These are phyloP conservation scores for Globisporangium cystogenes DNA, from an alignment of 352 stramenopile species.

Conservation along the genomic window DNA sequence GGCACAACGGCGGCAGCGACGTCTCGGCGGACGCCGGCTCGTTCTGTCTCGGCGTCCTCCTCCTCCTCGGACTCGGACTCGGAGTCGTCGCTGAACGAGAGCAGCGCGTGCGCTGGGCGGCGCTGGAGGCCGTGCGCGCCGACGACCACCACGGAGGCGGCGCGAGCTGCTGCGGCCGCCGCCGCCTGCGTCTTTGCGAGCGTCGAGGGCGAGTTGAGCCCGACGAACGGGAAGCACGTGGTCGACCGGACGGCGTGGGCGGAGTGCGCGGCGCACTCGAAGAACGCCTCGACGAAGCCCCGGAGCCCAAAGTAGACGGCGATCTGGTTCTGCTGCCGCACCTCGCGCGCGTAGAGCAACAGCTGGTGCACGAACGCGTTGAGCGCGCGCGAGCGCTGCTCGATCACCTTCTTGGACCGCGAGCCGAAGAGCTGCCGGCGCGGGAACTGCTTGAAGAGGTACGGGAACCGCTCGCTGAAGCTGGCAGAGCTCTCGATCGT, in stretches of 20 bases:
- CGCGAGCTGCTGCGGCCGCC: slow-evolving; percentile 7
- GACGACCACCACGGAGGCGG: slow-evolving; percentile 1
- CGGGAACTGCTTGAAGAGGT: slow-evolving; percentile 64
- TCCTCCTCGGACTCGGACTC: slow-evolving; percentile 1
- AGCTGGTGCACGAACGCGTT: slow-evolving; percentile 58
- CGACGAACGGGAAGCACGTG: slow-evolving; percentile 1
- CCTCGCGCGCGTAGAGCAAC: slow-evolving; percentile 43
- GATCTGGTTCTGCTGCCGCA: slow-evolving; percentile 55
- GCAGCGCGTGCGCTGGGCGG: not conserved
- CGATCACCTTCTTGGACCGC: slow-evolving; percentile 61
- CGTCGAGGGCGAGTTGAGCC: slow-evolving; percentile 7
- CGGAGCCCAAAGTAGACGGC: slow-evolving; percentile 71
- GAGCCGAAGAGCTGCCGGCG: slow-evolving; percentile 57
- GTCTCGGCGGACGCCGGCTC: not conserved
- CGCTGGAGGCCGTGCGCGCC: not conserved
- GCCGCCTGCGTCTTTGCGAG: slow-evolving; percentile 7
- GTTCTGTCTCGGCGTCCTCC: slow-evolving; percentile 5
- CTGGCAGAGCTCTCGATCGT: slow-evolving; percentile 14
- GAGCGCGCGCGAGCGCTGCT: slow-evolving; percentile 51
- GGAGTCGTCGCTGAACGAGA: not conserved
- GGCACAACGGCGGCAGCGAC: not conserved
- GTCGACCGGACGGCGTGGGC: not conserved
- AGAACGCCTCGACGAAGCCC: slow-evolving; percentile 60
- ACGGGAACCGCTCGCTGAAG: slow-evolving; percentile 40
- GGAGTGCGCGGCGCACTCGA: slow-evolving; percentile 39